Base-by-base conservation (phyloP, 352 stramenopile genomes). In the Pythium biforme region DNA sequence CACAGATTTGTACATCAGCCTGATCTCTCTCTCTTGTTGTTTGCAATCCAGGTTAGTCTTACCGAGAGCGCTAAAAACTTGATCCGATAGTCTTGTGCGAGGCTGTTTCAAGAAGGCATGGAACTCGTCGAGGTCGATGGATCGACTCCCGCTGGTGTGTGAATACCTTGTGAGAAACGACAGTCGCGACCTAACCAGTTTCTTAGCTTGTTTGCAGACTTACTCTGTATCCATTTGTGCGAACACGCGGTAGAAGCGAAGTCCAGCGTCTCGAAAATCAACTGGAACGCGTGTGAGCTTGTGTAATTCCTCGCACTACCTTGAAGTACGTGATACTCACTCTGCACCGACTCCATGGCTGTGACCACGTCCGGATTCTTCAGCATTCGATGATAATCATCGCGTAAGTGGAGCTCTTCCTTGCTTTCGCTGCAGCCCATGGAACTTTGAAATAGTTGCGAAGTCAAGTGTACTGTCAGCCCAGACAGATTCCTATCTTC, bases 61-160 rank as follows among this genome's bases (percentile, higher is more conserved):
- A 79, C 74, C 74, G 11, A 88, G 46, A 22, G 69, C 74, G 37
- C 78, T 88, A 59, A 86, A 84, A 6, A 86, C 68, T 22, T 86
- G 68, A 31, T 88, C 73, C 1, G 78, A 85, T 33, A 84, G 71
- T 0, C 57, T 61, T 3, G 76, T 76, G n/a, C 75, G 75, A 0
- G 61, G 60, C 12, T 86, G 48, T 2, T 66, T 62, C 6, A 86
- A 73, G 59, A 73, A 81, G 4, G 55, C 58, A 31, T 84, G 73
- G 26, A 86, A 73, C 53, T 88, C 74, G 31, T 79, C 67, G 33
- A 88, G 47, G 43, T 82, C 76, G 31, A 86, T 84, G n/a, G 76
- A 73, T 57, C 81, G 74, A 63, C 76, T 88, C n/a, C 45, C 65
- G 11, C 77, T 87, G 27, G 10, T 15, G n/a, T 1, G n/a, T 27